Base-by-base conservation (phyloP, 208 protist genomes). In the Entamoeba invadens region DNA sequence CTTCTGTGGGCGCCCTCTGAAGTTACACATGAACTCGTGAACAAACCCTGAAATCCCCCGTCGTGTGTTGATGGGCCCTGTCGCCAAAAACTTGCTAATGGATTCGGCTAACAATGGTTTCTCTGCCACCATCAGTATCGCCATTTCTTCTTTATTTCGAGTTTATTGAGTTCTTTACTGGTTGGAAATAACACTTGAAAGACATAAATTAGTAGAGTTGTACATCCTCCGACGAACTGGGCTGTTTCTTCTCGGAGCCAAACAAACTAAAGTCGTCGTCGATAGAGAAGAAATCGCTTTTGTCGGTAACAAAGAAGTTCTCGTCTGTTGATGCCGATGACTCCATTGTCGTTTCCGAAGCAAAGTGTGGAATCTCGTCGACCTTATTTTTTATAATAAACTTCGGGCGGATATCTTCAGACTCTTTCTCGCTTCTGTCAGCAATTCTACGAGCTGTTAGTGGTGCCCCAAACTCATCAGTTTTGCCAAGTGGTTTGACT, bases 21-120 rank as follows among this genome's bases (percentile, higher is more conserved):
- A 93, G 1, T 31, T 46, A 18, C 42, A 25, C 31, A 35, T 47
- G 45, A 95, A 95, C 0, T 35, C 18, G 31, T 94, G 92, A 10
- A 94, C 51, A 25, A 46, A 92, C 3, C 4, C 4, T 31, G 77
- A 35, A 35, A 87, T 87, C 45, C 77, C 38, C n/a, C 38, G 4
- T 45, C 38, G 18, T 42, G 38, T 44, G 0, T 45, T 44, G 31
- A 45, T 14, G 46, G 31, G 4, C 25, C 44, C 35, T 21, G 38
- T n/a, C 14, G 45, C 16, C 35, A 94, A 35, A 38, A 45, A 45
- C 12, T 68, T 57, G 5, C 94, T 51, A 92, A 95, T 94, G 68
- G 45, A 14, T 57, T 91, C 16, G 31, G 95, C 94, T 18, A 95
- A 44, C 44, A 93, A 92, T 46, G 95, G 95, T 45, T 95, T 95